A percentile compares a stretch with the other conserved stretches of the same genome.
Evolutionary conservation across 1,139 yeast genomes (phyloP).

Genomic region (Pichia sp.): DNA sequence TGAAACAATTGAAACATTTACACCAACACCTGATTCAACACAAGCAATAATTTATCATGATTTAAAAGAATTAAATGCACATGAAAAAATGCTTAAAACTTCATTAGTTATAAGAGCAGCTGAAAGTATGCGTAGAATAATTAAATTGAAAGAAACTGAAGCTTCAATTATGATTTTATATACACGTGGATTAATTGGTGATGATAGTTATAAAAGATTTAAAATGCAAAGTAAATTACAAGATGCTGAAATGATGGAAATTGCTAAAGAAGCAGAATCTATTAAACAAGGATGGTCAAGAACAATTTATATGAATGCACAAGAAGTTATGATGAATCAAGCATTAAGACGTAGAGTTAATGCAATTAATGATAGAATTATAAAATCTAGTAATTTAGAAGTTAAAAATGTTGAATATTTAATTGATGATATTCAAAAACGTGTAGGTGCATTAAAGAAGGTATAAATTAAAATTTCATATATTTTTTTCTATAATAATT

Average conservation of each 20-base stretch:
- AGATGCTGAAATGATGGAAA: constrained; percentile 72
- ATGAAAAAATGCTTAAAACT: constrained; percentile 77
- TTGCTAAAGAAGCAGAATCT: constrained; percentile 69
- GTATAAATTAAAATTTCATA: not conserved
- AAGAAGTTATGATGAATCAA: constrained; percentile 87
- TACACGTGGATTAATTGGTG: constrained; percentile 87
- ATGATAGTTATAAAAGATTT: constrained; percentile 75
- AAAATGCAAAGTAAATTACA: constrained; percentile 71
- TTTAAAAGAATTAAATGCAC: constrained; percentile 25
- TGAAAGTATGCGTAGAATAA: constrained; percentile 62
- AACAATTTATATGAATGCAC: constrained; percentile 68
- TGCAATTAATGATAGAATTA: constrained; percentile 54
- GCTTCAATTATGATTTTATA: constrained; percentile 64
- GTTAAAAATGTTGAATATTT: constrained; percentile 25
- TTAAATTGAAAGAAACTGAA: constrained; percentile 67
- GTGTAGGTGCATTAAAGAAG: constrained; percentile 4
- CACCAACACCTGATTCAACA: constrained; percentile 16
- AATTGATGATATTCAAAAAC: constrained; percentile 12
- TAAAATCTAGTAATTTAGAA: constrained; percentile 48
- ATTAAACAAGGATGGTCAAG: constrained; percentile 78
- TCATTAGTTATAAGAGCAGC: constrained; percentile 73
- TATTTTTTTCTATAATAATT: not conserved
- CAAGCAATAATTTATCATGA: constrained; percentile 15
- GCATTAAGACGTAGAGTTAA: constrained; percentile 76
- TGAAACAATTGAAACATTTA: not conserved